A percentile compares a stretch with the other conserved stretches of the same genome.
Evolutionary conservation across 179 eudicot genomes (phyloP).

Genomic region (Spergularia azorica): DNA sequence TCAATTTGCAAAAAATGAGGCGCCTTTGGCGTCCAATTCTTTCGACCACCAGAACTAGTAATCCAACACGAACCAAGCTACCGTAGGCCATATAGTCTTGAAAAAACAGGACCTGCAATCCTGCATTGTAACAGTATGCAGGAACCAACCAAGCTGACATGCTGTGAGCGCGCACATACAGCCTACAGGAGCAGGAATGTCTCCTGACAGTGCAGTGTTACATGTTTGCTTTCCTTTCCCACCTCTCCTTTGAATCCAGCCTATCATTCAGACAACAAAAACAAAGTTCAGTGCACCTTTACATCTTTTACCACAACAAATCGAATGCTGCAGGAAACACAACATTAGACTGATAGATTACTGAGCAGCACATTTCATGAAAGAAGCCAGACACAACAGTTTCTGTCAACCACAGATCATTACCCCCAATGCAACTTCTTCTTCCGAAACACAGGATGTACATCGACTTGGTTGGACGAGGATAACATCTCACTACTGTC

Average conservation of each 20-base stretch:
- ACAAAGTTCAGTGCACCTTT: background rate
- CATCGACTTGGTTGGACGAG: conserved; percentile 14
- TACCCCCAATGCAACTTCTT: conserved; percentile 51
- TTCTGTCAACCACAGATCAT: background rate
- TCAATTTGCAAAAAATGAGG: too few relatives aligned
- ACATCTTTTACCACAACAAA: background rate
- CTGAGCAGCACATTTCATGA: background rate
- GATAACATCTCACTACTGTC: conserved; percentile 16
- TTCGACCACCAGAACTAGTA: too few relatives aligned
- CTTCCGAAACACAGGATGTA: conserved; percentile 36
- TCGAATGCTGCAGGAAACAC: background rate
- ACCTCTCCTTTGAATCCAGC: conserved; percentile 46
- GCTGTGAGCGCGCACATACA: background rate
- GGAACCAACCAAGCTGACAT: background rate
- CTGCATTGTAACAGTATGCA: background rate
- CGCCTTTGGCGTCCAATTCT: too few relatives aligned
- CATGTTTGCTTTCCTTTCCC: conserved; percentile 48
- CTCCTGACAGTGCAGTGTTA: conserved; percentile 11
- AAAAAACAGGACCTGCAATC: background rate
- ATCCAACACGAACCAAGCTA: too few relatives aligned
- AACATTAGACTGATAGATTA: background rate
- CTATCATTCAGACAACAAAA: conserved; percentile 25
- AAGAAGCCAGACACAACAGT: background rate
- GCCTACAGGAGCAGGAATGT: background rate
- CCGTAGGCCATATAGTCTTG: background rate